These are phyloP conservation scores for Talaromyces albobiverticillius DNA, from an alignment of 2,329 filamentous ascomycete species.

Conservation along the genomic window DNA sequence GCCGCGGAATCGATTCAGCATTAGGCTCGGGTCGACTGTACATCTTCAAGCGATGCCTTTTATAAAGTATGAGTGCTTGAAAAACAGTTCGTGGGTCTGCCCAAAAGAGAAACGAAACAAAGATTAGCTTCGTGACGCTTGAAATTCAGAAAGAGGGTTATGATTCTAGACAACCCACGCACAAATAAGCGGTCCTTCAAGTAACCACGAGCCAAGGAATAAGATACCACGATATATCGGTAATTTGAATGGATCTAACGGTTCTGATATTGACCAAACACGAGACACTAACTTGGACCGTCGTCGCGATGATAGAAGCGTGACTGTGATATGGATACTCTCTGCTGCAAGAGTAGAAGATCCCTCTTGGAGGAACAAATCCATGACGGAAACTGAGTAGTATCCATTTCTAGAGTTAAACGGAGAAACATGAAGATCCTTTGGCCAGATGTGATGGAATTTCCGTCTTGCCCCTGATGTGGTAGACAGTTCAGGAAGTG, in stretches of 20 bases:
- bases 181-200: neutral
- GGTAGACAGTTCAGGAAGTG: neutral
- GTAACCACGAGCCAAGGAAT: slow-evolving; percentile 4
- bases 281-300: slow-evolving; percentile 6
- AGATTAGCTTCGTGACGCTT: neutral
- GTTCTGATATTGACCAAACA: slow-evolving; percentile 3
- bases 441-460: slow-evolving; percentile 1
- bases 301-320: neutral
- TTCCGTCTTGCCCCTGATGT: neutral
- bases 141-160: neutral
- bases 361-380: neutral
- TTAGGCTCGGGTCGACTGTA: slow-evolving; percentile 5
- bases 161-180: too few species aligned
- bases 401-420: slow-evolving; percentile 5
- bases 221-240: neutral
- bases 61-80: neutral
- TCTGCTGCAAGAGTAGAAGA: too few species aligned
- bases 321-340: slow-evolving; percentile 4
- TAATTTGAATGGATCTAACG: slow-evolving; percentile 1
- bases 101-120: too few species aligned
- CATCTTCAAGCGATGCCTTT: neutral
- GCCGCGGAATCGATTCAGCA: neutral
- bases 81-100: slow-evolving; percentile 3
- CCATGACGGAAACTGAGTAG: neutral
- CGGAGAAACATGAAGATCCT: slow-evolving; percentile 9